phyloP scores from a whole-genome alignment of 148 eudicot genomes.

The Drosera capensis region DNA sequence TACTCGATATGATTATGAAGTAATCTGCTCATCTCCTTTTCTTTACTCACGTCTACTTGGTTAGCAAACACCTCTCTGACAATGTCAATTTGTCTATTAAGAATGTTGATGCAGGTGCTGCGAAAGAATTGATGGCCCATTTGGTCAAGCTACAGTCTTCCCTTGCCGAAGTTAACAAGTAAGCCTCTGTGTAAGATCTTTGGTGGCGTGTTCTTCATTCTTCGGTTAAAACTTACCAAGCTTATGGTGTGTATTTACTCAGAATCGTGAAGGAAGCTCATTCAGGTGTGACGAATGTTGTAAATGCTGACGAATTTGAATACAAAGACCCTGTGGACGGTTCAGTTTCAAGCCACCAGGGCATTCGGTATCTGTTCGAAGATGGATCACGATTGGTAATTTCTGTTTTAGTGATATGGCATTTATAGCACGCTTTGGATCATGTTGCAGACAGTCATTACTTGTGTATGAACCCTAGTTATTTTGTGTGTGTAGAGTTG shows the following conservation, averaged over 20 bases:
- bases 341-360: slow-evolving; percentile 91
- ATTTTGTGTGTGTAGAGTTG: not conserved
- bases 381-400: slow-evolving; percentile 88
- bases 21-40: slow-evolving; percentile 13
- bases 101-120: no score
- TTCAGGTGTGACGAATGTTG: slow-evolving; percentile 53
- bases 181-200: no score
- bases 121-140: no score
- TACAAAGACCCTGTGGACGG: slow-evolving; percentile 96
- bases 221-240: no score
- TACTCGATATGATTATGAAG: slow-evolving; percentile 94
- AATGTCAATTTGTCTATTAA: slow-evolving; percentile 12
- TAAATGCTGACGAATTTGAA: slow-evolving; percentile 68
- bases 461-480: not conserved
- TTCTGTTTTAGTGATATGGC: not conserved
- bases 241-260: no score
- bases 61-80: slow-evolving; percentile 2
- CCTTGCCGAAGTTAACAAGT: slow-evolving; percentile 74
- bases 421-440: not conserved
- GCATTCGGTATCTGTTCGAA: slow-evolving; percentile 80
- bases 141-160: slow-evolving; percentile 72
- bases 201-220: no score
- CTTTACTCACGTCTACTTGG: no score
- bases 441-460: not conserved
- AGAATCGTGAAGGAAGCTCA: slow-evolving; percentile 57